Percentiles rank a stretch among this genome's conserved stretches.
phyloP scores from a whole-genome alignment of 257 asterid species.

The Catharanthus roseus region DNA sequence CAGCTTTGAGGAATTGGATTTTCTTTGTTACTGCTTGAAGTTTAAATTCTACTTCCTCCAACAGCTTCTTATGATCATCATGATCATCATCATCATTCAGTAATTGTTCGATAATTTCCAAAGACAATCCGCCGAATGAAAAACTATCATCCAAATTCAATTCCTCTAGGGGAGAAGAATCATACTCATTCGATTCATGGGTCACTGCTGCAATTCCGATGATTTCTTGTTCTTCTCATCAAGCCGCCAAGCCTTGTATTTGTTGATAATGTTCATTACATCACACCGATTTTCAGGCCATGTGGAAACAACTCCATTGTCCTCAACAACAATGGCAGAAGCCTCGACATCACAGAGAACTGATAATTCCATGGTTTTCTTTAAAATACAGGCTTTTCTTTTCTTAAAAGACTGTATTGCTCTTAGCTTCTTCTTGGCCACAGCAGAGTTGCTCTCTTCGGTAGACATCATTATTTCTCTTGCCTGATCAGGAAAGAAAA shows the following conservation, averaged over 20 bases:
- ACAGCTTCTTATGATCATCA: background rate
- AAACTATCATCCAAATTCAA: background rate
- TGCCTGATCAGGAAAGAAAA: background rate
- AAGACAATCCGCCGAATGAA: too few relatives aligned
- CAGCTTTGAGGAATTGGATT: background rate
- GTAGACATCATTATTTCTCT: background rate
- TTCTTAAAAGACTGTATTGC: background rate
- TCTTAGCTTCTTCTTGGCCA: background rate
- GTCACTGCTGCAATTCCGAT: background rate
- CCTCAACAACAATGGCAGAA: constrained; percentile 13
- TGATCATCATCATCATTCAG: too few relatives aligned
- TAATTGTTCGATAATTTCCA: too few relatives aligned
- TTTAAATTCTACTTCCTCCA: background rate
- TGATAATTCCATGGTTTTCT: constrained; percentile 16
- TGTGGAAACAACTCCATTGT: constrained; percentile 3
- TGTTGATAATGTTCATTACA: background rate
- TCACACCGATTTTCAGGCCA: constrained; percentile 23
- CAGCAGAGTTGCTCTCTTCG: background rate
- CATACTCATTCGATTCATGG: too few relatives aligned
- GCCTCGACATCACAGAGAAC: constrained; percentile 14
- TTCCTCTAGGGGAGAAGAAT: too few relatives aligned
- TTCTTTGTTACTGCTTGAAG: background rate
- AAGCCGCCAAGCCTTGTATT: background rate
- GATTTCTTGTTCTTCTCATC: background rate
- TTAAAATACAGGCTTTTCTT: background rate